phyloP scores from a whole-genome alignment of 805 yeast genomes.

The Wickerhamiella allomyrinae region DNA sequence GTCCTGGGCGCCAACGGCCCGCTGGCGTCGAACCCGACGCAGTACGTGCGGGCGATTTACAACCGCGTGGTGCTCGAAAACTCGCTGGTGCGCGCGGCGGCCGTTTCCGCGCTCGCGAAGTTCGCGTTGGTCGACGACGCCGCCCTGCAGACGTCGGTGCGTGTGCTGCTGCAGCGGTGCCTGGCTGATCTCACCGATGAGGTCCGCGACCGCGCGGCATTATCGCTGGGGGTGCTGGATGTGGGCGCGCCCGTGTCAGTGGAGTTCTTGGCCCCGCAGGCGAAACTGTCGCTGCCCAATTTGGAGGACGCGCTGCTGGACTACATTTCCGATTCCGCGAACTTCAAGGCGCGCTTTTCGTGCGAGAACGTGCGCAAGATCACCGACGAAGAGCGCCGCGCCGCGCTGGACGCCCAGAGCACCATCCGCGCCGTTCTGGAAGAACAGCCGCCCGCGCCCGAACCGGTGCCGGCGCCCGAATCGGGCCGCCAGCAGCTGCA shows the following conservation, averaged over 20 bases:
- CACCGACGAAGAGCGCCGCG: conserved; percentile 24
- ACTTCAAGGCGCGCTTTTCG: conserved; percentile 49
- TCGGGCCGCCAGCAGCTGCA: neutral
- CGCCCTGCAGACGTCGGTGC: conserved; percentile 50
- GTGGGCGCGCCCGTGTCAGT: conserved; percentile 26
- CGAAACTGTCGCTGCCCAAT: conserved; percentile 55
- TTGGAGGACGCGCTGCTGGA: conserved; percentile 64
- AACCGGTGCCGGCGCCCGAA: conserved; percentile 12
- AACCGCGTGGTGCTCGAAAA: conserved; percentile 94
- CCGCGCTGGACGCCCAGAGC: conserved; percentile 2
- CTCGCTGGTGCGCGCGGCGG: conserved; percentile 89
- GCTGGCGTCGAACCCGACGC: conserved; percentile 64
- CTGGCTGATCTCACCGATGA: conserved; percentile 86
- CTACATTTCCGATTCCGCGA: conserved; percentile 42
- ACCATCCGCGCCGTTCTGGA: conserved; percentile 5
- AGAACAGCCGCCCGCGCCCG: conserved; percentile 3
- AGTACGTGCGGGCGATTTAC: conserved; percentile 89
- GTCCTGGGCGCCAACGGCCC: conserved; percentile 93
- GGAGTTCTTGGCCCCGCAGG: conserved; percentile 40
- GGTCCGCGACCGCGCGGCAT: conserved; percentile 93
- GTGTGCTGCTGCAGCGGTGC: conserved; percentile 65
- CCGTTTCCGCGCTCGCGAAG: conserved; percentile 81
- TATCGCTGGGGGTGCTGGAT: conserved; percentile 51
- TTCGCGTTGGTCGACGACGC: conserved; percentile 68
- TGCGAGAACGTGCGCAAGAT: conserved; percentile 45